Percentiles rank a stretch among this genome's conserved stretches.
These are phyloP conservation scores for Cladosporium colombiae DNA, from an alignment of 2,329 filamentous ascomycete species.

Conservation along the genomic window DNA sequence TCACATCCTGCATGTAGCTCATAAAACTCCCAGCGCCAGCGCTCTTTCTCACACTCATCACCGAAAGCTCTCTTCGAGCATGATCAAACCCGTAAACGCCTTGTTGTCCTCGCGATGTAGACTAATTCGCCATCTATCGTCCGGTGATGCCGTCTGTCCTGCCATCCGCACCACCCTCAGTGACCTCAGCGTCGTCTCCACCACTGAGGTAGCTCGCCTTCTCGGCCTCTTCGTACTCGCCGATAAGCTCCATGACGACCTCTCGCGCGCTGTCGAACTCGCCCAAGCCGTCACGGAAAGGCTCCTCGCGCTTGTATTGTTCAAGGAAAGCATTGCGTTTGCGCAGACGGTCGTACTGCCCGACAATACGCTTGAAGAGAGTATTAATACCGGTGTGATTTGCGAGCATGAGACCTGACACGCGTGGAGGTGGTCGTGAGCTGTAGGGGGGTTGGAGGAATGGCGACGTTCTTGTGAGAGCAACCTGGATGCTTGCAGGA, in stretches of 20 bases:
- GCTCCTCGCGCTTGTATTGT: conserved; percentile 91
- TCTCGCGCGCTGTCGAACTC: conserved; percentile 95
- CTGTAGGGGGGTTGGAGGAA: conserved; percentile 95
- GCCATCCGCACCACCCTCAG: conserved; percentile 35
- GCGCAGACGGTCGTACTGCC: conserved; percentile 88
- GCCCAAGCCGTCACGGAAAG: conserved; percentile 85
- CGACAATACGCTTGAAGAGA: conserved; percentile 90
- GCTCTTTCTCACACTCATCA: conserved; percentile 5
- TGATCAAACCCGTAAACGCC: conserved; percentile 1
- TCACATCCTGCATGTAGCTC: conserved; percentile 1
- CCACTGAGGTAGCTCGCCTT: conserved; percentile 79
- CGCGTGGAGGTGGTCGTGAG: conserved; percentile 80
- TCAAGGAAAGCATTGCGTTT: conserved; percentile 98
- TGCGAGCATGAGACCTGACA: conserved; percentile 94
- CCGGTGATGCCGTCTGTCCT: conserved; percentile 48
- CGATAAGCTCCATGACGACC: conserved; percentile 86
- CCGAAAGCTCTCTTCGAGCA: not conserved
- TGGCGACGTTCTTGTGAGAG: conserved; percentile 91
- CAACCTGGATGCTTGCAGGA: conserved; percentile 95
- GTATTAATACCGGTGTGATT: conserved; percentile 98
- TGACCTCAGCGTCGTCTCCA: conserved; percentile 24
- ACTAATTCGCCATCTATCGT: conserved; percentile 31
- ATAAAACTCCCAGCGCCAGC: conserved; percentile 16
- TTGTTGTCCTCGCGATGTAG: not conserved
- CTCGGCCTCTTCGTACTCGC: conserved; percentile 95